Conservation (phyloP, 176 grass and related monocot species). For the Leersia perrieri region DNA sequence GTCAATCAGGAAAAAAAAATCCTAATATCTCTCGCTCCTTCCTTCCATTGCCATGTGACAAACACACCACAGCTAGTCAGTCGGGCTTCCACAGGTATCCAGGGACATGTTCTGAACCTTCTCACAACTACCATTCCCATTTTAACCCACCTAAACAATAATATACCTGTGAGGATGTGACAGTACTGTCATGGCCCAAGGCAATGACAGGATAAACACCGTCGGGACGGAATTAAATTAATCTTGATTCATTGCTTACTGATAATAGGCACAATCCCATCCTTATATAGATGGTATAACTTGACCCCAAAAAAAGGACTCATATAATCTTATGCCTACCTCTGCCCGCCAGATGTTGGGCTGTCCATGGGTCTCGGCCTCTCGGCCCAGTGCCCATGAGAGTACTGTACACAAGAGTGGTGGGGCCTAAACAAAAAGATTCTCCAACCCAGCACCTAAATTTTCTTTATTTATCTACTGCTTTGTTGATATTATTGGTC, state of each 20-base stretch:
- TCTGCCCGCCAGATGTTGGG: too few relatives aligned
- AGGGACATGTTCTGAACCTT: background rate
- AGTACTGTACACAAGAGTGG: background rate
- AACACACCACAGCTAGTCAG: background rate
- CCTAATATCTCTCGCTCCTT: background rate
- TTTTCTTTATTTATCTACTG: background rate
- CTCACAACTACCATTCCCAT: background rate
- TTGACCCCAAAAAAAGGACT: too few relatives aligned
- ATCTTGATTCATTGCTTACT: too few relatives aligned
- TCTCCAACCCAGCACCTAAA: background rate
- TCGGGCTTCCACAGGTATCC: background rate
- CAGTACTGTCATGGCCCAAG: too few relatives aligned
- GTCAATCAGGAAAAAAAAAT: background rate
- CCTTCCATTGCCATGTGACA: background rate
- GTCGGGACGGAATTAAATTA: too few relatives aligned
- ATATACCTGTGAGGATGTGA: background rate
- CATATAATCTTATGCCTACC: too few relatives aligned
- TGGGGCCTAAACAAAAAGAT: background rate
- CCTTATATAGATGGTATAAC: too few relatives aligned
- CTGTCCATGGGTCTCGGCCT: too few relatives aligned
- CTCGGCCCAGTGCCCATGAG: too few relatives aligned
- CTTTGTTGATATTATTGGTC: constrained; percentile 2
- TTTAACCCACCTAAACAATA: background rate
- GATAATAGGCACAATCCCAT: too few relatives aligned
- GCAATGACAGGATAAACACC: too few relatives aligned